Evolutionary conservation across 192 early-diverging fungal genomes (phyloP), one percentile per base, ranked within the genome.

Genomic region (Podila minutissima): DNA sequence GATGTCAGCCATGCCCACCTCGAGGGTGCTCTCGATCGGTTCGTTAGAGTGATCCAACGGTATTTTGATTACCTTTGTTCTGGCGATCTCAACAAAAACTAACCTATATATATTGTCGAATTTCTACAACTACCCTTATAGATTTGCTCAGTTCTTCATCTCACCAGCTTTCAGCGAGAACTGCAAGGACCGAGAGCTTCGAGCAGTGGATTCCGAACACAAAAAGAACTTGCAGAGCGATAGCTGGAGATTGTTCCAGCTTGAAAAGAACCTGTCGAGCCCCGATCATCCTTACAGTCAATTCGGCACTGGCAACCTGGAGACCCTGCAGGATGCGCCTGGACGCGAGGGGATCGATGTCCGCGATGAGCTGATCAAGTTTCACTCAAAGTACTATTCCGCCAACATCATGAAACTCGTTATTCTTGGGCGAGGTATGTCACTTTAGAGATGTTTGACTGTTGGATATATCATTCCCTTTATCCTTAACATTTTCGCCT

Each of bases 121-220:
- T 63, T 22, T 33, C 22, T 41, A 17, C 41, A 17, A 46, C 9
- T 64, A 11, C 4, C 24, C 31, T 37, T 37, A 17, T 57, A 73
- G 93, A 38, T 96, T 96, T 75, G 89, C 95, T 12, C 93, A 97
- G 77, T 99, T 98, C 82, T 99, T 99, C 73, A 95, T 97, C 37
- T 86, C 88, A 29, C 97, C 98, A 41, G 89, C 97, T 59, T 98
- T 98, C 83, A 88, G 89, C 32, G 91, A 92, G 22, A 89, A 88
- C 63, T 96, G 95, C 78, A 96, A 93, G 15, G 98, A 99, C 53
- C 91, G 97, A 59, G 98, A 99, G 84, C 84, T 98, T 72, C 85
- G 89, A 7, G 98, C 98, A 0, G 96, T 99, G 8, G 96, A 99
- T 84, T 98, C 97, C 4, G 97, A 99, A 74, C 94, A 97, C 87